These are phyloP conservation scores for Pyrenochaeta sp. DNA, from an alignment of 2,329 filamentous ascomycete species.

Conservation along the genomic window DNA sequence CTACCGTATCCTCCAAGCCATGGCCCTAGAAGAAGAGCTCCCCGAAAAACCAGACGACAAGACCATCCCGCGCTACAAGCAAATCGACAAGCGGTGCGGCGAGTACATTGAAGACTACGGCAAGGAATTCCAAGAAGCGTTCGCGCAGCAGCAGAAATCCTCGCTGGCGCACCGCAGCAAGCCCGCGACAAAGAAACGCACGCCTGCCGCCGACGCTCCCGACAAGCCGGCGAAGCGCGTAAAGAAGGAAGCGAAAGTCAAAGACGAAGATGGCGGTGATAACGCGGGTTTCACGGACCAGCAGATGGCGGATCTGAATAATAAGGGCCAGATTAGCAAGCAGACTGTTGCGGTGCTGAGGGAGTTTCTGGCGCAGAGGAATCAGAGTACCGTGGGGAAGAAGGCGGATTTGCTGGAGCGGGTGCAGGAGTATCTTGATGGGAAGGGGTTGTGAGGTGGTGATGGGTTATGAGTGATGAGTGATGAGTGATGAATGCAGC, in stretches of 20 bases:
- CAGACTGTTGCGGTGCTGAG: conserved; percentile 46
- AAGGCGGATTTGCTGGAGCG: conserved; percentile 48
- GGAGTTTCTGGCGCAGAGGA: conserved; percentile 36
- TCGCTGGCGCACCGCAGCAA: conserved; percentile 54
- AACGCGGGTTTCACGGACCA: conserved; percentile 49
- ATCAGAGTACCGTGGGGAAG: conserved; percentile 36
- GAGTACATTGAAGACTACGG: conserved; percentile 81
- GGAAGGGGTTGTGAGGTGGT: conserved; percentile 33
- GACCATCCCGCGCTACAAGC: conserved; percentile 82
- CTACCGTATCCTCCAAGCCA: conserved; percentile 89
- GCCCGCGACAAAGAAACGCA: conserved; percentile 53
- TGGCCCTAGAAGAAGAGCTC: conserved; percentile 90
- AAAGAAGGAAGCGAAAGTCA: conserved; percentile 36
- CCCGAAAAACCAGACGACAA: conserved; percentile 77
- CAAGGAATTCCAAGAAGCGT: conserved; percentile 68
- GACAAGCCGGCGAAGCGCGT: conserved; percentile 33
- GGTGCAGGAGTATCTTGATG: conserved; percentile 46
- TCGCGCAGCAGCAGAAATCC: conserved; percentile 49
- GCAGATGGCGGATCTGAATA: conserved; percentile 54
- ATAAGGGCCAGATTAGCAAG: conserved; percentile 54
- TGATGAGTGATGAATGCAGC: no score
- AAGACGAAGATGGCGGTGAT: conserved; percentile 25
- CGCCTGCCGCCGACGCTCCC: conserved; percentile 23
- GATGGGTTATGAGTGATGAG: background rate
- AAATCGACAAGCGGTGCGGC: conserved; percentile 86